Percentiles rank a stretch among this genome's conserved stretches.
These are phyloP conservation scores for Hymenochaete sp. DNA, from an alignment of 1,284 basidiomycete genomes.

Conservation along the genomic window DNA sequence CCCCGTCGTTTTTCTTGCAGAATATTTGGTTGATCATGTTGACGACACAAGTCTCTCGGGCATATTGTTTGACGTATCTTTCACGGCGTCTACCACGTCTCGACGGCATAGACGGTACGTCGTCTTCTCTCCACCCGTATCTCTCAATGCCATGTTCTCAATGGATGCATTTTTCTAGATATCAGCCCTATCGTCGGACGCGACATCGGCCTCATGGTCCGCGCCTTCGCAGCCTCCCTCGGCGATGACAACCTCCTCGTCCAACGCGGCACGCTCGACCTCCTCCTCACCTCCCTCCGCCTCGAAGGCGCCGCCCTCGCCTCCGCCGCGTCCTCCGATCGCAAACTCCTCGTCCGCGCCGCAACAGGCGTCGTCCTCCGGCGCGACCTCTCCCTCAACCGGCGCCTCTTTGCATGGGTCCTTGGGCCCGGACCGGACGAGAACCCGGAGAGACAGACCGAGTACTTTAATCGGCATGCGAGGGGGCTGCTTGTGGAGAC, in stretches of 20 bases:
- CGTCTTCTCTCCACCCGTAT: slow-evolving; percentile 13
- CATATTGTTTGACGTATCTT: slow-evolving; percentile 84
- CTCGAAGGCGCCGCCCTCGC: slow-evolving; percentile 65
- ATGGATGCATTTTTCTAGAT: slow-evolving; percentile 40
- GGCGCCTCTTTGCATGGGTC: slow-evolving; percentile 90
- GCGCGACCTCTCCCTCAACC: slow-evolving; percentile 87
- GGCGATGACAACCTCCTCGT: slow-evolving; percentile 89
- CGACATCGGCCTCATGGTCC: slow-evolving; percentile 87
- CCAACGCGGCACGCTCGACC: slow-evolving; percentile 72
- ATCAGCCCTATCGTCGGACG: slow-evolving; percentile 68
- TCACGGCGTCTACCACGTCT: slow-evolving; percentile 67
- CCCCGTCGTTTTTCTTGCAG: slow-evolving; percentile 86
- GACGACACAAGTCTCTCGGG: slow-evolving; percentile 79
- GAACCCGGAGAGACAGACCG: slow-evolving; percentile 59
- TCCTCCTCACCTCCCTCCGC: slow-evolving; percentile 67
- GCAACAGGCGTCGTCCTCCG: slow-evolving; percentile 80
- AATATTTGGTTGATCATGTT: slow-evolving; percentile 92
- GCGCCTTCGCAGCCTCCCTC: slow-evolving; percentile 82
- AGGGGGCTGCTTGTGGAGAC: slow-evolving; percentile 62
- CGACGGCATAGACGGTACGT: slow-evolving; percentile 58
- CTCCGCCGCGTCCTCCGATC: slow-evolving; percentile 57
- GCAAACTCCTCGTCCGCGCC: slow-evolving; percentile 69
- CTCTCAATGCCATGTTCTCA: not conserved
- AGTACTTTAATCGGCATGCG: slow-evolving; percentile 61
- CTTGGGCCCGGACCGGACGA: slow-evolving; percentile 81